Evolutionary conservation across 2,329 filamentous ascomycete genomes (phyloP), one percentile per base, ranked within the genome.

Genomic region (Monosporascus sp.): DNA sequence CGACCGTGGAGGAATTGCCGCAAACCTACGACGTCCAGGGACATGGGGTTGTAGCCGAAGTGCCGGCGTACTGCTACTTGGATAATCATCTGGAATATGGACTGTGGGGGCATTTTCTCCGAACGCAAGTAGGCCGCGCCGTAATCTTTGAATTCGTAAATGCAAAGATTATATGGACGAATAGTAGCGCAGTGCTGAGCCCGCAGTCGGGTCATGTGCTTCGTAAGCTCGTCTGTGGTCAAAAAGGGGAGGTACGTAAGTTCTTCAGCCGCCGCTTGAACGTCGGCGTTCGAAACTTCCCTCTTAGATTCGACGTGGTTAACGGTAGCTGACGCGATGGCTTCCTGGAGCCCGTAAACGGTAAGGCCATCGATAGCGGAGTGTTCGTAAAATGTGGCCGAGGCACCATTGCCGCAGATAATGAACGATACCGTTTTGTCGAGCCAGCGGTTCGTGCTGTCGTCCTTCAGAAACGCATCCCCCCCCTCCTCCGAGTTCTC

Each of bases 371-470:
- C 55, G 22, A 57, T 43, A 35, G 48, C 50, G 37, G 50, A 45
- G 37, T 57, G 49, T 28, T 57, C 55, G 17, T 35, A 41, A 7
- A 55, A 48, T 17, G 46, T 41, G 15, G 52, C 52, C 6, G 55
- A 46, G 15, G 44, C 41, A 11, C 55, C 55, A 17, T 57, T 55
- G 2, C 49, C 45, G 44, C 54, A 50, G 7, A 57, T 50, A 15
- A 52, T 48, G 26, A 55, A 51, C 28, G 40, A 35, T 46, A 52
- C 49, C 4, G 50, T 55, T 35, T 57, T 57, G 26, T 57, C 55
- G 9, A 55, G 49, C 55, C 55, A 57, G 22, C 55, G 50, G 37
- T 57, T 57, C 14, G 51, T 49, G 37, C 41, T 45, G 38, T 57
- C 55, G 26, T 51, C 52, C 9, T 48, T 38, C 43, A 55, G 35